A percentile compares a stretch with the other conserved stretches of the same genome.
Evolutionary conservation across 345 rosid genomes (phyloP).

Genomic region (Iberis pinnata): DNA sequence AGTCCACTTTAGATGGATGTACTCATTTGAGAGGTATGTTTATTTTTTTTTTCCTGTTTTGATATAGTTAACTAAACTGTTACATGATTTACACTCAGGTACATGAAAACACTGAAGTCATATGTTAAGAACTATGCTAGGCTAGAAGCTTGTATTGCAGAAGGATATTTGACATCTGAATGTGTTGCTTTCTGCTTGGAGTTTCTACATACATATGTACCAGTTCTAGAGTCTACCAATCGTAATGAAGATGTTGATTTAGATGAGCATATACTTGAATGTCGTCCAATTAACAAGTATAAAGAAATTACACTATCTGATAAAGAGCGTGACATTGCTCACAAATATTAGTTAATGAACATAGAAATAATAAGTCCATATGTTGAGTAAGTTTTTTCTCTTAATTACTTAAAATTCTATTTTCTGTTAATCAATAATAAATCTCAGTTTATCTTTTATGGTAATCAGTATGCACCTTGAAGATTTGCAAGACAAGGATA

Average conservation of each 20-base stretch:
- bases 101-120: background rate
- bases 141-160: slow-evolving; percentile 2
- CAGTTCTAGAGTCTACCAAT: background rate
- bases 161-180: background rate
- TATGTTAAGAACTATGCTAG: background rate
- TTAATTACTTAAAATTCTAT: too few species aligned
- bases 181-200: background rate
- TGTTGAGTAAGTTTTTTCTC: background rate
- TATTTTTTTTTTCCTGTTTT: background rate
- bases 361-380: background rate
- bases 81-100: background rate
- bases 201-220: background rate
- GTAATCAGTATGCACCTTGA: background rate
- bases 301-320: background rate
- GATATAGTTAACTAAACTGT: background rate
- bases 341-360: background rate
- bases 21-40: background rate
- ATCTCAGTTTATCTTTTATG: too few species aligned
- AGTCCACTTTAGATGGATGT: slow-evolving; percentile 2
- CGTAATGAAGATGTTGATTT: slow-evolving; percentile 4
- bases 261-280: slow-evolving; percentile 1
- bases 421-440: too few species aligned
- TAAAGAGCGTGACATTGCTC: slow-evolving; percentile 2
- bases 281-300: background rate
- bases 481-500: background rate